Base-by-base conservation (phyloP, 768 basidiomycete genomes). In the Pholiota microspora region DNA sequence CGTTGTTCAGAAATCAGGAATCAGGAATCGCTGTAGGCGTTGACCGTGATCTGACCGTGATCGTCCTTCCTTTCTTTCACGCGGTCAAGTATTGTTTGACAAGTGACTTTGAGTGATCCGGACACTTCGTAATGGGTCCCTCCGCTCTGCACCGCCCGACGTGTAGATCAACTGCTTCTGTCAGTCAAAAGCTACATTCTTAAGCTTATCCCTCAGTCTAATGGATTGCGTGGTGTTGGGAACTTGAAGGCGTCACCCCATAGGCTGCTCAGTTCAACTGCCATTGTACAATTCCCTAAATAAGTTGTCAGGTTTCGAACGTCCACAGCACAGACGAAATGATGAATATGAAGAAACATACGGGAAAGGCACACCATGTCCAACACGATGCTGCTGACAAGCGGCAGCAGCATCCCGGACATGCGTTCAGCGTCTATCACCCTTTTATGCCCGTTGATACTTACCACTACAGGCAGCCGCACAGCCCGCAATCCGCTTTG, bases 21-120 rank as follows among this genome's bases (percentile, higher is more conserved):
- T 36, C 25, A 44, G 51, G 12, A 42, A 10, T 38, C 40, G 21
- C 29, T 18, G 49, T 35, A 49, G 12, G 49, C 51, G 38, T 27
- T 32, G 51, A 24, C 27, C 38, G 38, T 31, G 38, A 51, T 42
- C n/a, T n/a, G n/a, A n/a, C n/a, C 38, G 27, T 24, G 46, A 8
- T 25, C n/a, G n/a, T n/a, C n/a, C n/a, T n/a, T n/a, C n/a, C n/a
- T n/a, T 45, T 45, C 23, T 51, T 59, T 59, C 58, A 59, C 58
- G 54, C 58, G 42, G 54, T 59, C 54, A 55, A 32, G 24, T 36
- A 25, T 29, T 44, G n/a, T 36, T 42, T 58, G 57, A 58, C 53
- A 54, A 51, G 57, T 46, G 50, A 52, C 46, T 29, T 36, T 36
- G 15, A 21, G 31, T 59, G 58, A 59, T 59, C 58, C 58, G 58